Conservation (phyloP, 2,329 filamentous ascomycete genomes). For the Zymoseptoria tritici region DNA sequence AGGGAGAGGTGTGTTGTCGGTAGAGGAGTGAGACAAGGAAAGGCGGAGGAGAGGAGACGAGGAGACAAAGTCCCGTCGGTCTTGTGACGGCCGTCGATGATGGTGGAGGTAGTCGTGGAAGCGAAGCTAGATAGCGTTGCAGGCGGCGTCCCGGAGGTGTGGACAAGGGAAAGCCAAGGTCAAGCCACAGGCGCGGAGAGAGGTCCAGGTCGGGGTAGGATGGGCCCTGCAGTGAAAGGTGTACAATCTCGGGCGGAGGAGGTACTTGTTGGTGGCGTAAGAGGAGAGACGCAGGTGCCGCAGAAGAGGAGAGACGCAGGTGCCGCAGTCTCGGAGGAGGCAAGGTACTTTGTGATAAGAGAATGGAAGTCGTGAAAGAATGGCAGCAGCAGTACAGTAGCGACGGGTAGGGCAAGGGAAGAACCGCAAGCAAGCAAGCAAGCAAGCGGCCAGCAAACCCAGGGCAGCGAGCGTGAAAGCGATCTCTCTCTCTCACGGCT, state of each 20-base stretch:
- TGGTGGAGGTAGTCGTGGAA: background rate
- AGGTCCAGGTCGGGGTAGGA: background rate
- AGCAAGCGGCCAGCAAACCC: too few relatives aligned
- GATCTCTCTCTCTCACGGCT: too few relatives aligned
- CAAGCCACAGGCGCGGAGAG: background rate
- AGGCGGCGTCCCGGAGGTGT: background rate
- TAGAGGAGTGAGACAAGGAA: background rate
- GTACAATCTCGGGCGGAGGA: too few relatives aligned
- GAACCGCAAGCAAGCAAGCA: background rate
- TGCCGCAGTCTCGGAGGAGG: too few relatives aligned
- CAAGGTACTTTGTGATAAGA: background rate
- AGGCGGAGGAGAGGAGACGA: background rate
- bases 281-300: too few relatives aligned
- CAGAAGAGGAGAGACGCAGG: too few relatives aligned
- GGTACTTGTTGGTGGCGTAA: background rate
- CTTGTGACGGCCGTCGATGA: background rate
- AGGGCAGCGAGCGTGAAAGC: too few relatives aligned
- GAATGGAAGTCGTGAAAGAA: too few relatives aligned
- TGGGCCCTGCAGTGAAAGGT: too few relatives aligned
- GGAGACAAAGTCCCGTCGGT: background rate
- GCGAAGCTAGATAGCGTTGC: background rate
- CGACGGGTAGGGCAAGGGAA: too few relatives aligned
- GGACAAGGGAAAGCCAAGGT: background rate
- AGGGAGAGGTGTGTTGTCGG: background rate
- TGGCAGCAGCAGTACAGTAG: too few relatives aligned